A percentile compares a stretch with the other conserved stretches of the same genome.
Evolutionary conservation across 768 basidiomycete genomes (phyloP).

Genomic region (Xerocomellus chrysenteron): DNA sequence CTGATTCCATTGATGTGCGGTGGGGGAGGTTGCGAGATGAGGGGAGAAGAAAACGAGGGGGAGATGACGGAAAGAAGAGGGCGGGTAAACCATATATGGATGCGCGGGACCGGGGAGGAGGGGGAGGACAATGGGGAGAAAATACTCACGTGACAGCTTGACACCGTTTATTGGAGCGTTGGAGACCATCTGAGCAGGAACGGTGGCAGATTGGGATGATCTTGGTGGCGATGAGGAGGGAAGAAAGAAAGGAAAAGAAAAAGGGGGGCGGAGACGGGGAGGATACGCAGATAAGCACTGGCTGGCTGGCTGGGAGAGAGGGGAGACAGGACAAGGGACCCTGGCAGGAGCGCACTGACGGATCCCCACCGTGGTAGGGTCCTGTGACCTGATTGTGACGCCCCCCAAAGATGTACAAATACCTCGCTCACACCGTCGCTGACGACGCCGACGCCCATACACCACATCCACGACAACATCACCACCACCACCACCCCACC

Average conservation of each 20-base stretch:
- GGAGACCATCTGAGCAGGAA: conserved; percentile 53
- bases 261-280: conserved; percentile 3
- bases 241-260: neutral
- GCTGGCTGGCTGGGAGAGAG: conserved; percentile 5
- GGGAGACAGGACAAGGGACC: conserved; percentile 26
- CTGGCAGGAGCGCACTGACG: conserved; percentile 24
- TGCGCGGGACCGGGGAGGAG: conserved; percentile 15
- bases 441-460: neutral
- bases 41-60: conserved; percentile 39
- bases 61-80: conserved; percentile 23
- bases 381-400: conserved; percentile 33
- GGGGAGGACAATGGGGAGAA: conserved; percentile 16
- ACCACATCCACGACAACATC: neutral
- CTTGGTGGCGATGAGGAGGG: conserved; percentile 15
- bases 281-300: conserved; percentile 6
- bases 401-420: conserved; percentile 34
- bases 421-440: conserved; percentile 2
- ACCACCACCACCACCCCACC: neutral
- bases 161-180: conserved; percentile 86
- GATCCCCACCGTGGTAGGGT: conserved; percentile 16
- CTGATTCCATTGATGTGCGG: conserved; percentile 27
- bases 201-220: conserved; percentile 11
- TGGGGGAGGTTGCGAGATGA: conserved; percentile 23
- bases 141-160: conserved; percentile 76
- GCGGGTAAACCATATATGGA: conserved; percentile 32